These are phyloP conservation scores for Strigomonas culicis DNA, from an alignment of 208 protist genomes.

Conservation along the genomic window DNA sequence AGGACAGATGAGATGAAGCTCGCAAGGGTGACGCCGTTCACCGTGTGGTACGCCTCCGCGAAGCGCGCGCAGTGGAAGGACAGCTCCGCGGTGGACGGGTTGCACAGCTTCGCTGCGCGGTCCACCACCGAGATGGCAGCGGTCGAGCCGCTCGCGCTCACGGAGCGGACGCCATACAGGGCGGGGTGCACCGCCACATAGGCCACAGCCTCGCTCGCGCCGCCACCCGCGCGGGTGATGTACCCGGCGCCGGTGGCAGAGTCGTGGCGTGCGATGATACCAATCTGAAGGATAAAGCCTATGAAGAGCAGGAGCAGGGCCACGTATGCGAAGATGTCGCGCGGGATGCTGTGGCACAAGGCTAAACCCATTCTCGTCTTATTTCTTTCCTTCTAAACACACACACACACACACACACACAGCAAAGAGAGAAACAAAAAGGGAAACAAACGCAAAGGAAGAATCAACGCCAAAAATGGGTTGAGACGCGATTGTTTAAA, in stretches of 20 bases:
- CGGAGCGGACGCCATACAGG: constrained; percentile 17
- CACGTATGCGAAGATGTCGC: constrained; percentile 33
- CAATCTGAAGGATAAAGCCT: constrained; percentile 42
- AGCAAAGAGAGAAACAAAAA: constrained; percentile 6
- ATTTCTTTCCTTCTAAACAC: too few species aligned
- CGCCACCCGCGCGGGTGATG: constrained; percentile 18
- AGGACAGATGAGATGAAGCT: constrained; percentile 49
- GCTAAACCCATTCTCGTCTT: constrained; percentile 31
- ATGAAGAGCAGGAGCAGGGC: constrained; percentile 38
- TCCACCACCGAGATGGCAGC: too few species aligned
- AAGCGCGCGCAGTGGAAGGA: constrained; percentile 46
- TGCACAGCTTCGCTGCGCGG: constrained; percentile 26
- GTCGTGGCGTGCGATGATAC: constrained; percentile 31
- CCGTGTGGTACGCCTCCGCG: constrained; percentile 42
- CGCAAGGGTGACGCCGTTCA: constrained; percentile 42
- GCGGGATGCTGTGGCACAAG: constrained; percentile 45
- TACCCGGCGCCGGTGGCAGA: constrained; percentile 24
- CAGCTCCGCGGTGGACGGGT: constrained; percentile 22
- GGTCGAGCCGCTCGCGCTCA: background rate
- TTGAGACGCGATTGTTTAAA: too few species aligned
- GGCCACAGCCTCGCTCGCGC: constrained; percentile 16
- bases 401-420: background rate
- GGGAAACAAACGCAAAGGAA: background rate
- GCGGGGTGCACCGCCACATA: constrained; percentile 32
- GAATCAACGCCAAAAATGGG: too few species aligned